Percentiles rank a stretch among this genome's conserved stretches.
Evolutionary conservation across 2,329 filamentous ascomycete genomes (phyloP).

Genomic region (Aspergillus arachidicola): DNA sequence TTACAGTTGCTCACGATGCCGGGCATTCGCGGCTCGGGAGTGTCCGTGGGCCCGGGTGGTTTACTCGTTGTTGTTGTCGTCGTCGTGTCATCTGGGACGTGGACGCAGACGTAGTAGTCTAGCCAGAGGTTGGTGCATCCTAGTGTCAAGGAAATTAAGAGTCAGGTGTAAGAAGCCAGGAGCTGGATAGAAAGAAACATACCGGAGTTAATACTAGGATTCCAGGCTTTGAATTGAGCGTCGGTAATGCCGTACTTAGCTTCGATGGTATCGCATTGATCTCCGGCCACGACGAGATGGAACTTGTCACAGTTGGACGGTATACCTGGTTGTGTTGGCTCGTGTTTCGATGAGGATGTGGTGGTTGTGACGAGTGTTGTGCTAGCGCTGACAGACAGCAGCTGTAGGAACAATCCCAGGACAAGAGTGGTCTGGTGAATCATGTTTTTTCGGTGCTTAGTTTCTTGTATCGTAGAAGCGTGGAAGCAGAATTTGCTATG

Average conservation of each 20-base stretch:
- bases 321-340: constrained; percentile 3
- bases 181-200: neutral
- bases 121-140: constrained; percentile 15
- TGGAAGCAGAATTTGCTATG: neutral
- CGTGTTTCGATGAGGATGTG: neutral
- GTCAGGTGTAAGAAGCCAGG: accelerated
- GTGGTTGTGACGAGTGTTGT: neutral
- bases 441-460: neutral
- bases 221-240: constrained; percentile 12
- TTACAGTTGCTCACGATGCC: constrained; percentile 17
- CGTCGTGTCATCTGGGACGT: neutral
- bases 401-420: constrained; percentile 9
- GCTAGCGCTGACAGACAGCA: constrained; percentile 10
- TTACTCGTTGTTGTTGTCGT: neutral
- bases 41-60: neutral
- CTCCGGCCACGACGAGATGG: constrained; percentile 10
- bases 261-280: constrained; percentile 14
- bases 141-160: neutral
- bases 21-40: constrained; percentile 9
- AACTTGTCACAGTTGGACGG: neutral
- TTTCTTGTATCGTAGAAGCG: neutral
- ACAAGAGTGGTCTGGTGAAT: constrained; percentile 8
- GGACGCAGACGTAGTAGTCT: constrained; percentile 16
- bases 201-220: constrained; percentile 3
- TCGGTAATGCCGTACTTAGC: neutral